Conservation (phyloP, 2,329 filamentous ascomycete genomes). For the Plectosphaerella plurivora region DNA sequence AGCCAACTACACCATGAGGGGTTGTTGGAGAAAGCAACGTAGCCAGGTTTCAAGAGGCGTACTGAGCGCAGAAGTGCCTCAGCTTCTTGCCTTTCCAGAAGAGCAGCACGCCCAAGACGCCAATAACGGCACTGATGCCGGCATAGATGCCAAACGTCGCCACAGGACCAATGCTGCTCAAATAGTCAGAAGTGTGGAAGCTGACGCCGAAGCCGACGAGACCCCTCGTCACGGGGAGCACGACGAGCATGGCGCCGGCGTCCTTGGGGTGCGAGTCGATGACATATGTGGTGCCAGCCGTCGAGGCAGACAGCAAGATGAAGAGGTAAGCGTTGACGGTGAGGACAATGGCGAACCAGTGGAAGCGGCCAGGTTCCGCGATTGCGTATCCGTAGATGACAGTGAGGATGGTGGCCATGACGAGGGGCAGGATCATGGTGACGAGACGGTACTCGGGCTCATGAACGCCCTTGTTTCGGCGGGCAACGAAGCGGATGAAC, state of each 20-base stretch:
- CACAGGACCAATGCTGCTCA: constrained; percentile 7
- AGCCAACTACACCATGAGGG: constrained; percentile 2
- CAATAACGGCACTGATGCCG: constrained; percentile 5
- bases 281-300: constrained; percentile 7
- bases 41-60: no score
- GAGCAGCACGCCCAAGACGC: constrained; percentile 4
- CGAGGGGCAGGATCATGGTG: constrained; percentile 8
- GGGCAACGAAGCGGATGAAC: constrained; percentile 18
- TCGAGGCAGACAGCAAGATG: constrained; percentile 6
- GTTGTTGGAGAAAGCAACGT: not conserved
- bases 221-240: constrained; percentile 6
- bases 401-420: constrained; percentile 5
- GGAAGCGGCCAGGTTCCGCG: constrained; percentile 3
- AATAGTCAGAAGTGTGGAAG: constrained; percentile 13
- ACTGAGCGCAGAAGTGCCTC: no score
- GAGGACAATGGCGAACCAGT: constrained; percentile 9
- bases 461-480: constrained; percentile 33
- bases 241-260: constrained; percentile 7
- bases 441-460: constrained; percentile 34
- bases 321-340: constrained; percentile 7
- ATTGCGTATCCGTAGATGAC: constrained; percentile 9
- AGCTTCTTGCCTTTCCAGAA: not conserved
- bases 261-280: constrained; percentile 7
- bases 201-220: constrained; percentile 8
- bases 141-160: constrained; percentile 9